A percentile compares a stretch with the other conserved stretches of the same genome.
phyloP scores from a whole-genome alignment of 1,139 yeast genomes.

The Blastobotrys ciferrii region DNA sequence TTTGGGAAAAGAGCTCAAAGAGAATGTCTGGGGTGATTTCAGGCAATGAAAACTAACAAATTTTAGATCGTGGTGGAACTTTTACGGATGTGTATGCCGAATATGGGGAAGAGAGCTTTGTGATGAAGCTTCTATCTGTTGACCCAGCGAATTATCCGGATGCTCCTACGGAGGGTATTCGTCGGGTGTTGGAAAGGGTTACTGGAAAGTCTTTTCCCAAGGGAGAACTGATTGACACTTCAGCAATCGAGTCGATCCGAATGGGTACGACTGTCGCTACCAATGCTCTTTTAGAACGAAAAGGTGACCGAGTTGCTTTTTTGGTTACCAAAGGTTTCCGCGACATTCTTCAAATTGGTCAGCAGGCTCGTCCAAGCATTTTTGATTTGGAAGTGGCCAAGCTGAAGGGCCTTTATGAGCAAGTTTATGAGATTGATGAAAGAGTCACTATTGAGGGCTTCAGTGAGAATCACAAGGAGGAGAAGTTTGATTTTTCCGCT shows the following conservation, averaged over 20 bases:
- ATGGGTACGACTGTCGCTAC: slow-evolving; percentile 87
- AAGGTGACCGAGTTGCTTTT: slow-evolving; percentile 63
- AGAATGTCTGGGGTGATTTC: no score
- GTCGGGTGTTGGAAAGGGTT: slow-evolving; percentile 66
- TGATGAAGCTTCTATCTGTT: slow-evolving; percentile 74
- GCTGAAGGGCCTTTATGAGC: slow-evolving; percentile 58
- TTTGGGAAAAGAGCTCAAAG: no score
- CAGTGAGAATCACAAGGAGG: slow-evolving; percentile 54
- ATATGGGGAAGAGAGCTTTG: slow-evolving; percentile 45
- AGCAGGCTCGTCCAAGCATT: slow-evolving; percentile 69
- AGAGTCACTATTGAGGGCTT: slow-evolving; percentile 69
- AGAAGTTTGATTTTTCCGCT: slow-evolving; percentile 28
- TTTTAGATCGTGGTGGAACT: slow-evolving; percentile 57
- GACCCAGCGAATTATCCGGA: slow-evolving; percentile 84
- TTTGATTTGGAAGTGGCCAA: slow-evolving; percentile 61
- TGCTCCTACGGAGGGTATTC: slow-evolving; percentile 89
- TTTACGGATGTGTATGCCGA: slow-evolving; percentile 74
- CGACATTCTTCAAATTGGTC: slow-evolving; percentile 64
- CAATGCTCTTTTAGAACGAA: slow-evolving; percentile 66
- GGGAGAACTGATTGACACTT: slow-evolving; percentile 46
- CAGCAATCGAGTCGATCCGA: slow-evolving; percentile 55
- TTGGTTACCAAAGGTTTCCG: slow-evolving; percentile 65
- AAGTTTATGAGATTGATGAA: slow-evolving; percentile 67
- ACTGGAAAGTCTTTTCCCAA: slow-evolving; percentile 47
- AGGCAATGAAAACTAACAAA: no score